Evolutionary conservation across 257 asterid genomes (phyloP).

Genomic region (Gynochthodes officinalis): DNA sequence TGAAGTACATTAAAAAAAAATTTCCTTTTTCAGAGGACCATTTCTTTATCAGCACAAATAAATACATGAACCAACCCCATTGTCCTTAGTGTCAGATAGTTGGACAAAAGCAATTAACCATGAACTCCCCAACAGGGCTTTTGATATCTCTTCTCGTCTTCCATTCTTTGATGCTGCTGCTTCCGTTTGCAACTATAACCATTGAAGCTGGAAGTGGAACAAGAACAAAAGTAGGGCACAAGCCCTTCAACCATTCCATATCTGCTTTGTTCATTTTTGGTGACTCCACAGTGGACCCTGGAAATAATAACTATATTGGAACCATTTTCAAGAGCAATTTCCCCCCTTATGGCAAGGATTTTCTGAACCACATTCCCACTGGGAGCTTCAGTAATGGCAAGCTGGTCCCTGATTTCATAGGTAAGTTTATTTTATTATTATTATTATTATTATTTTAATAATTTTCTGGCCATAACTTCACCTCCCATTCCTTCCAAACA

Average conservation of each 20-base stretch:
- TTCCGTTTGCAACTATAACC: background rate
- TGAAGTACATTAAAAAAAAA: background rate
- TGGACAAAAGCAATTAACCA: background rate
- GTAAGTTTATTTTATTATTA: slow-evolving; percentile 27
- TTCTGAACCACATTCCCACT: slow-evolving; percentile 42
- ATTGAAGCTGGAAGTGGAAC: background rate
- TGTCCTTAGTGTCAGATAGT: background rate
- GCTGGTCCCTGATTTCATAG: slow-evolving; percentile 54
- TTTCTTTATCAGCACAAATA: background rate
- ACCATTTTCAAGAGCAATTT: slow-evolving; percentile 44
- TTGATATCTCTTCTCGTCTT: slow-evolving; percentile 12
- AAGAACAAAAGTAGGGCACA: background rate
- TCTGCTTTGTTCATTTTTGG: slow-evolving; percentile 57
- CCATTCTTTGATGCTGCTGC: background rate
- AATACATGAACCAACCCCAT: background rate
- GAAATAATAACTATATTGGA: slow-evolving; percentile 54
- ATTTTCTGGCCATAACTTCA: too few species aligned
- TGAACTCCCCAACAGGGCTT: background rate
- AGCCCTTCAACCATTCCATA: slow-evolving; percentile 19
- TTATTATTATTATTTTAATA: too few species aligned
- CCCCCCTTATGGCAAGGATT: slow-evolving; percentile 61
- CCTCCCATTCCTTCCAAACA: too few species aligned
- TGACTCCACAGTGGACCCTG: slow-evolving; percentile 74
- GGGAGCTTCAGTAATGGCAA: slow-evolving; percentile 64
- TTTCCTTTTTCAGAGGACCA: background rate